phyloP scores from a whole-genome alignment of 208 protist genomes.

The Strigomonas culicis region DNA sequence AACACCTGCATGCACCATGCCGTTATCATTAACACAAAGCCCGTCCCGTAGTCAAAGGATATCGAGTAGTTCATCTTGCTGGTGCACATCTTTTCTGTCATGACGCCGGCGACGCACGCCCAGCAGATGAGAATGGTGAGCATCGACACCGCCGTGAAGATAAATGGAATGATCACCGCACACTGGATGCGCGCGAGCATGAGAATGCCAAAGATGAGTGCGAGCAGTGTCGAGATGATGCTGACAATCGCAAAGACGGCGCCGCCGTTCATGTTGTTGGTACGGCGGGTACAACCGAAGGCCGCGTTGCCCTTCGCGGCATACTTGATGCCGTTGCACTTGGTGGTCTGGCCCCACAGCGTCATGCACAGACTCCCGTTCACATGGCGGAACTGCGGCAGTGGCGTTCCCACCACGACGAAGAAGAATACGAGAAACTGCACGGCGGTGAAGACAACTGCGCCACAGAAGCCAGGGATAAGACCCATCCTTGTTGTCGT shows the following conservation, averaged over 20 bases:
- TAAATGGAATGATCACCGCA: conserved; percentile 16
- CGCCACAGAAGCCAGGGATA: conserved; percentile 16
- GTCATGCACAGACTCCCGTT: conserved; percentile 26
- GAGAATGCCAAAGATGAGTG: conserved; percentile 27
- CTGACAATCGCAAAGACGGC: conserved; percentile 37
- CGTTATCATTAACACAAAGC: conserved; percentile 42
- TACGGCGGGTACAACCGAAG: conserved; percentile 22
- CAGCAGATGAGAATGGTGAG: conserved; percentile 36
- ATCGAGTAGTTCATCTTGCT: conserved; percentile 13
- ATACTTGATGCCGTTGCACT: conserved; percentile 34
- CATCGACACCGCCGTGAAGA: conserved; percentile 26
- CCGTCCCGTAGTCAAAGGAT: conserved; percentile 32
- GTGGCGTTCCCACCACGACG: conserved; percentile 20
- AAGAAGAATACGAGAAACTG: conserved; percentile 27
- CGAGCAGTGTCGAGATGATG: conserved; percentile 24
- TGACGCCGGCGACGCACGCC: conserved; percentile 42
- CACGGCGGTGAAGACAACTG: conserved; percentile 24
- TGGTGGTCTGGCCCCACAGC: conserved; percentile 34
- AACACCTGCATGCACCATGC: conserved; percentile 36
- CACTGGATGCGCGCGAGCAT: conserved; percentile 18
- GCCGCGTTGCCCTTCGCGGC: conserved; percentile 15
- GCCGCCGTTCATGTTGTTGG: conserved; percentile 30
- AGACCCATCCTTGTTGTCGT: conserved; percentile 25
- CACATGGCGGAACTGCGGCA: conserved; percentile 4
- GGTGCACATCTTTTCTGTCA: conserved; percentile 29